Evolutionary conservation across 805 yeast genomes (phyloP), one percentile per base, ranked within the genome.

Genomic region (Kuraishia hungarica): DNA sequence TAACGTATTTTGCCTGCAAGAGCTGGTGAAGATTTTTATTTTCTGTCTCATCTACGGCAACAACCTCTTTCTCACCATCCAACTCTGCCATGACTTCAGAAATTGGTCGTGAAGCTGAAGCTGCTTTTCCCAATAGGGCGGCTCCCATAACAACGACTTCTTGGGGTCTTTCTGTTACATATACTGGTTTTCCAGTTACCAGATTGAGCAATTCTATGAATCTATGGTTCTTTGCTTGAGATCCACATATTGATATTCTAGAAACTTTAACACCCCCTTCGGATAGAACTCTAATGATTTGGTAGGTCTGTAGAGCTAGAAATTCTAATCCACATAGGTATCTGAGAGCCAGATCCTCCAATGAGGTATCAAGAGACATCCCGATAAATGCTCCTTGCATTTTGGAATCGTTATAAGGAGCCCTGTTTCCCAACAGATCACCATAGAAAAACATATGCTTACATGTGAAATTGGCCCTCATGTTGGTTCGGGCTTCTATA

Each of bases 391-490:
- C 67, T 39, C 83, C 83, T 53, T 76, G 68, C 78, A 82, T 73
- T 2, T 64, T 52, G 11, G 79, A 72, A 60, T 80, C 80, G 54
- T 74, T 77, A 58, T 68, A 78, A 0, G 87, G 87, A 7, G 83
- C 77, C 62, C 87, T 71, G 60, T 82, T 83, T 0, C 87, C 87
- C 51, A 73, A 70, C 21, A 78, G 72, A 62, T 82, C 86, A 1
- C 86, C 86, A 59, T 80, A 80, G 54, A 73, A 72, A 55, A 78
- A 71, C 65, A 70, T 71, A 55, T 74, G 61, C 51, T 64, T 71
- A 1, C 76, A 61, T 2, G 69, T 53, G 24, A 60, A 62, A 54
- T 68, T 57, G 21, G 69, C 63, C 11, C 62, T 39, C 22, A 51
- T 22, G 0, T 8, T 51, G 23, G 11, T 11, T 6, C 50, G 24